A percentile compares a stretch with the other conserved stretches of the same genome.
Conservation (phyloP, 2,329 filamentous ascomycete genomes). For the Trichoderma simmonsii region DNA sequence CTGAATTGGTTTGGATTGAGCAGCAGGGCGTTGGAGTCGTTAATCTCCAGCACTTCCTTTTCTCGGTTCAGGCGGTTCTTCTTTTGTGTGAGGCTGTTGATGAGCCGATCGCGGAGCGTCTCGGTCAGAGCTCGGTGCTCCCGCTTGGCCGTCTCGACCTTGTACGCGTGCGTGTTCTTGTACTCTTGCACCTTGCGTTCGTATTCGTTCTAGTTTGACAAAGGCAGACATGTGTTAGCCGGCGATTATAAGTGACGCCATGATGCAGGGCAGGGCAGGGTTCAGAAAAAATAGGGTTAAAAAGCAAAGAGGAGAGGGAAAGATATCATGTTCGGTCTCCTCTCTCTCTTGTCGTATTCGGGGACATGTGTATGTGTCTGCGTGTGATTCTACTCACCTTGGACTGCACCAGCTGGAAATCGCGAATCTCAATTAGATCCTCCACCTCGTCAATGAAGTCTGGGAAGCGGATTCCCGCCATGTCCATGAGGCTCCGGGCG, state of each 20-base stretch:
- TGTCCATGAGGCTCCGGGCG: slow-evolving; percentile 59
- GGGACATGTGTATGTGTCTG: not conserved
- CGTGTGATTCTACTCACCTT: slow-evolving; percentile 57
- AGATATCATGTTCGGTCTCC: not conserved
- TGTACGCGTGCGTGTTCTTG: slow-evolving; percentile 58
- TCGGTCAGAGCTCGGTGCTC: slow-evolving; percentile 58
- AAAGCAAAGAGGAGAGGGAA: not conserved
- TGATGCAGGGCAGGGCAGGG: not conserved
- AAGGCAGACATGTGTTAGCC: not conserved
- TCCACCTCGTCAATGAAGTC: slow-evolving; percentile 86
- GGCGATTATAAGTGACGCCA: slow-evolving; percentile 1
- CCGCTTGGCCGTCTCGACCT: slow-evolving; percentile 59
- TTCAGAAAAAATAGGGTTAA: not conserved
- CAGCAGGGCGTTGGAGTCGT: slow-evolving; percentile 62
- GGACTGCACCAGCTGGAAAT: slow-evolving; percentile 76
- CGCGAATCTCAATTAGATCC: slow-evolving; percentile 80
- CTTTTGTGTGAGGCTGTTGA: slow-evolving; percentile 63
- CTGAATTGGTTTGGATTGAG: slow-evolving; percentile 68
- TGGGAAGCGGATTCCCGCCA: slow-evolving; percentile 80
- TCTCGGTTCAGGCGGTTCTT: slow-evolving; percentile 63
- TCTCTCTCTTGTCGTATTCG: not conserved
- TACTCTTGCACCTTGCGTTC: slow-evolving; percentile 60
- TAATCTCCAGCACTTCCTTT: slow-evolving; percentile 66
- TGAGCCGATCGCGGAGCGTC: slow-evolving; percentile 64
- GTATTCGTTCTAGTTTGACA: slow-evolving; percentile 52